Evolutionary conservation across 768 basidiomycete species (phyloP).

Genomic region (Nevesoporus exiguus): DNA sequence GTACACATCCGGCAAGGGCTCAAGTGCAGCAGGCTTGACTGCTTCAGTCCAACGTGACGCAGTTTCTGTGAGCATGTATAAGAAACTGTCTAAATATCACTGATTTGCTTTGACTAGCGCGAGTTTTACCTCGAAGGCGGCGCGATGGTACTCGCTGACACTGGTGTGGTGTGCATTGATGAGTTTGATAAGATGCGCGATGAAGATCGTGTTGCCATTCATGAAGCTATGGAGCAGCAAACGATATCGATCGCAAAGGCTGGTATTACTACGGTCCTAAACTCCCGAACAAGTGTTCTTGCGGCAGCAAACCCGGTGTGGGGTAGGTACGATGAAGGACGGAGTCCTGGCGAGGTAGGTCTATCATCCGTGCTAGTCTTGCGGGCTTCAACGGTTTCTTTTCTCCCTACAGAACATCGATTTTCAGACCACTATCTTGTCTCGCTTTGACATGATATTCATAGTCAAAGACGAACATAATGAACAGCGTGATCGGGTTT

Average conservation of each 20-base stretch:
- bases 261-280: slow-evolving; percentile 95
- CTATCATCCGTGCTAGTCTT: background rate
- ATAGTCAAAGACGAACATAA: slow-evolving; percentile 98
- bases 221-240: slow-evolving; percentile 99
- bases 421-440: slow-evolving; percentile 96
- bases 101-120: slow-evolving; percentile 48
- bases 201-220: slow-evolving; percentile 97
- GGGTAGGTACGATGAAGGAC: slow-evolving; percentile 95
- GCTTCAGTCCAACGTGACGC: slow-evolving; percentile 95
- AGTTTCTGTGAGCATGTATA: slow-evolving; percentile 60
- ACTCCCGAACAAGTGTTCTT: slow-evolving; percentile 92
- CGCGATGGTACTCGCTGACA: slow-evolving; percentile 98
- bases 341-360: slow-evolving; percentile 87
- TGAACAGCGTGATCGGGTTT: slow-evolving; percentile 83
- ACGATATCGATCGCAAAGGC: slow-evolving; percentile 99
- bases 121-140: slow-evolving; percentile 99
- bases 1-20: slow-evolving; percentile 98
- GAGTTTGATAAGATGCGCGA: slow-evolving; percentile 99
- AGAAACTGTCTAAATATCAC: background rate
- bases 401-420: slow-evolving; percentile 68
- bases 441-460: slow-evolving; percentile 99
- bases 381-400: background rate
- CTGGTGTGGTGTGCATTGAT: slow-evolving; percentile 98
- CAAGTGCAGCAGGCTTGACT: slow-evolving; percentile 96
- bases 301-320: slow-evolving; percentile 98